Evolutionary conservation across 1,284 basidiomycete genomes (phyloP), one percentile per base, ranked within the genome.

Genomic region (Ganoderma meredithae): DNA sequence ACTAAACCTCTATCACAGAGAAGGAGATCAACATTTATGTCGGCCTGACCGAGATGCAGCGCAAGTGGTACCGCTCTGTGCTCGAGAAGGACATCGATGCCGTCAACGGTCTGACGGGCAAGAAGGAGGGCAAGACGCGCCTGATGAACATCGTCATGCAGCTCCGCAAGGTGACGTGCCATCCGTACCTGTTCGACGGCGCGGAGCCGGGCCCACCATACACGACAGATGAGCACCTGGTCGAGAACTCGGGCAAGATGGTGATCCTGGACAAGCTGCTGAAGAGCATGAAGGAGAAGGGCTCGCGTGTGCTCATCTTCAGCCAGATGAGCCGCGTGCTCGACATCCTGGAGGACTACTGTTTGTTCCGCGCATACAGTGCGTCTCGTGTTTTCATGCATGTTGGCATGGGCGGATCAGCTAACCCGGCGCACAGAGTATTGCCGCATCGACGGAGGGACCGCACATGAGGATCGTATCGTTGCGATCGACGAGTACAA

Each of bases 121-220:
- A 98, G 87, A 99, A 99, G 80, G 98, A 99, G 80, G 97, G 98
- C 71, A 99, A 99, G 83, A 99, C 97, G 3, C 86, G 97, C 39
- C 81, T 99, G 63, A 95, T 99, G 89, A 99, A 99, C 82, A 98
- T 99, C 84, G 98, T 99, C 72, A 99, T 99, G 98, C 98, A 99
- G 86, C 86, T 94, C 49, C 89, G 92, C 55, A 94, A 95, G 84
- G 93, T 94, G 13, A 92, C 92, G 8, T 94, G 93, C 70, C 93
- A 95, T 76, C 93, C 93, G 0, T 95, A 95, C 75, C 85, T 96
- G 43, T 96, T 96, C 75, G 94, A 96, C 74, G 94, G 94, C 7
- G 95, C 94, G 40, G 96, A 99, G 84, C 98, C 98, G 1, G 97
- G 97, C 36, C 98, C 97, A 0, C 98, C 97, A 0, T 99, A 97